phyloP scores from a whole-genome alignment of 441 rosid genomes.

The Lepidium campestre region DNA sequence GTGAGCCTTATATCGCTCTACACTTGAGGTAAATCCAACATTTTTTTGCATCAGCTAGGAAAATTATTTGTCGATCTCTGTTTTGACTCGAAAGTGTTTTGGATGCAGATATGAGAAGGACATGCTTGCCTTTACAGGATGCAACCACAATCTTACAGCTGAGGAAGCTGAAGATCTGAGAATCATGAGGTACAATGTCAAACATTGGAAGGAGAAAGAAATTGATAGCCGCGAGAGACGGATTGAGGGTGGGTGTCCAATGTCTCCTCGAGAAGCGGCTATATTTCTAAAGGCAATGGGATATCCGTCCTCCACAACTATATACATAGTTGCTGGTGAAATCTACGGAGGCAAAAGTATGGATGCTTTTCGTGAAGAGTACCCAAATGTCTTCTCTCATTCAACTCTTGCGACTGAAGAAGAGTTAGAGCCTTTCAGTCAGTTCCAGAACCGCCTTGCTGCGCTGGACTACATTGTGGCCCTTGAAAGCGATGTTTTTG shows the following conservation, averaged over 20 bases:
- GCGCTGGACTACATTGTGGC: conserved; percentile 87
- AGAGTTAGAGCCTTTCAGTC: conserved; percentile 65
- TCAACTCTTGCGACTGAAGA: conserved; percentile 65
- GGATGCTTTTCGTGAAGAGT: conserved; percentile 65
- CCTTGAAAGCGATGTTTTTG: conserved; percentile 84
- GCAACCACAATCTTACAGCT: conserved; percentile 73
- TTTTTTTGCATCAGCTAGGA: neutral
- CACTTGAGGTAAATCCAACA: conserved; percentile 59
- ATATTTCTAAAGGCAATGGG: conserved; percentile 85
- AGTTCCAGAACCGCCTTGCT: conserved; percentile 86
- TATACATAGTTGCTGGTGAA: conserved; percentile 86
- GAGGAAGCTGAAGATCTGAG: conserved; percentile 66
- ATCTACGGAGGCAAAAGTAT: conserved; percentile 77
- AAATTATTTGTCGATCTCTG: neutral
- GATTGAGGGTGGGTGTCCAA: conserved; percentile 81
- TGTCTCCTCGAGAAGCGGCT: conserved; percentile 94
- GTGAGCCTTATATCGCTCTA: conserved; percentile 72
- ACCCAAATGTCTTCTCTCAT: conserved; percentile 78
- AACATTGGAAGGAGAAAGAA: conserved; percentile 96
- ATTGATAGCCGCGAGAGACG: conserved; percentile 61
- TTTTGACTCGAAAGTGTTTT: neutral
- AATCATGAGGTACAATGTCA: conserved; percentile 63
- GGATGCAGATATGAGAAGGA: conserved; percentile 81
- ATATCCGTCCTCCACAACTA: conserved; percentile 71
- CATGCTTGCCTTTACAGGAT: conserved; percentile 94